Evolutionary conservation across 129 eudicot genomes (phyloP), one percentile per base, ranked within the genome.

Genomic region (Flaveria trinervia): DNA sequence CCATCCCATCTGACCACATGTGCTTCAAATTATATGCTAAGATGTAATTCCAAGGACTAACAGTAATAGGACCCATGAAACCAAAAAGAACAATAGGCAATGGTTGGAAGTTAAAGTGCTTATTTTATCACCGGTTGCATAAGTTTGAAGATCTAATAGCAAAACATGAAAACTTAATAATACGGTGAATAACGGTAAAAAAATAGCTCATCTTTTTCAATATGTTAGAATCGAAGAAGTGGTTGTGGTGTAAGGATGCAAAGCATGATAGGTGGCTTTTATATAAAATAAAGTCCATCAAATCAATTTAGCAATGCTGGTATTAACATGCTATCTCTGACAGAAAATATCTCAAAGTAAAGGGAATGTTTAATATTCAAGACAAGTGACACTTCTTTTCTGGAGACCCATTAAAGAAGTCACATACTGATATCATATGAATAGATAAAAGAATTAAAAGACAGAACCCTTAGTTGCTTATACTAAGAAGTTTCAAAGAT

Each of bases 251-350:
- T 56, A 18, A 55, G 64, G 64, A 20, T 20, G 64, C 64, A 56
- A 56, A 56, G 64, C 64, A 56, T 56, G 64, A 20, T 7, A 56
- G 64, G 9, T 56, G 12, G 30, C 39, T 8, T 56, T 56, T 56
- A 56, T 18, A 9, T 28, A 9, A 3, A 2, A 18, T 0, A 56
- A 56, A 56, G 62, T 20, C 62, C 20, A 18, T 20, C 9, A 56
- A 56, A 56, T 20, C 5, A 56, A 20, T 56, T 56, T 8, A 56
- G 30, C 22, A 56, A 56, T 20, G 30, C 30, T 20, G 14, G 30
- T 18, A 26, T 56, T 18, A 56, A 56, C 62, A 56, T 18, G 64
- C 64, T 59, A 59, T 59, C 36, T 59, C 65, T 59, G 36, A 59
- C 65, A 59, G 14, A 22, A 59, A 15, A 22, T 9, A 23, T 22